Base-by-base conservation (phyloP, 257 asterid species). In the Anisodus acutangulus region DNA sequence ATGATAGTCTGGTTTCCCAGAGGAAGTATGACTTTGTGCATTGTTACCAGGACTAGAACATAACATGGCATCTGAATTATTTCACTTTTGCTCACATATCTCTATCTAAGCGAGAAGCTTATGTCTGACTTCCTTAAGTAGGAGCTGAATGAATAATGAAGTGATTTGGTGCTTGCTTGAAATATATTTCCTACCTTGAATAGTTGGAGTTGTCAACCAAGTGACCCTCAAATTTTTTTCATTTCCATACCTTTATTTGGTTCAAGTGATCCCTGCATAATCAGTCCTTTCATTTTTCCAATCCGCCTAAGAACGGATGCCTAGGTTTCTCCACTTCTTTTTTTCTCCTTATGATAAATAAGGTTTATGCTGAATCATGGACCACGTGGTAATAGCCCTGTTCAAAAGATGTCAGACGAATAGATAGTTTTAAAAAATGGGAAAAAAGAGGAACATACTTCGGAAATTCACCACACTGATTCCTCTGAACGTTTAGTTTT, bases 301-400 rank as follows among this genome's bases (percentile, higher is more conserved):
- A 13, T 67, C 74, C 35, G 22, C 74, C 74, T 67, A 67, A 67
- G 47, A 6, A 12, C 3, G 12, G 49, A 67, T 15, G 53, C 35
- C 76, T 69, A 68, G 51, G 74, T 67, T 66, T 67, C 74, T 67
- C 74, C 49, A 67, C 74, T 37, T 37, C 51, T 37, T 37, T 6
- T 68, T 37, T 4, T 5, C 37, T 22, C 31, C 47, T 66, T 12
- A 35, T 68, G 76, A 68, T 68, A 37, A 69, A 39, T 69, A 69
- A 69, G 31, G 53, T 39, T 39, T 7, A 70, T 17, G 55, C 54
- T 9, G 19, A 70, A 70, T 70, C 54, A 8, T 70, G 15, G 54
- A 70, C 53, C 54, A 41, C 7, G 15, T 41, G 78, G 78, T 41
- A 39, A 51, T 43, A 43, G 19, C 58, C 3, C 58, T 71, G 8